Evolutionary conservation across 1,284 basidiomycete genomes (phyloP).

Genomic region (Puccinia polysora): DNA sequence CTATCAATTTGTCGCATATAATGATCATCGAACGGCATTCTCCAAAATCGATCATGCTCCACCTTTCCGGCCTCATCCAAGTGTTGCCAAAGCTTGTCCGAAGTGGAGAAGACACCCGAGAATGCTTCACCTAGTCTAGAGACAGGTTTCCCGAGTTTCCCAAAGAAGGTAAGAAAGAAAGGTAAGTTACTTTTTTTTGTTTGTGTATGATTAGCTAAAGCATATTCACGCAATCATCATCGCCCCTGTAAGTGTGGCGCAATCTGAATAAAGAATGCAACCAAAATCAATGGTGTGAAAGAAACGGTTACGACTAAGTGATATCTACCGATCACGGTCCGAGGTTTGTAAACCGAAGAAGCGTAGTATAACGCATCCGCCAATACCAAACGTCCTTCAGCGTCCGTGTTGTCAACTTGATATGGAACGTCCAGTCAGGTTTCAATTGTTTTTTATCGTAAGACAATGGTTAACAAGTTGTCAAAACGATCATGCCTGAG

Average conservation of each 20-base stretch:
- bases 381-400: slow-evolving; percentile 72
- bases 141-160: neutral
- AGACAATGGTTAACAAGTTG: too few relatives aligned
- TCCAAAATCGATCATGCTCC: slow-evolving; percentile 62
- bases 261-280: slow-evolving; percentile 18
- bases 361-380: slow-evolving; percentile 78
- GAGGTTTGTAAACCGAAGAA: slow-evolving; percentile 70
- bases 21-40: slow-evolving; percentile 64
- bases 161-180: neutral
- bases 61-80: slow-evolving; percentile 66
- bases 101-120: slow-evolving; percentile 63
- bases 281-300: neutral
- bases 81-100: slow-evolving; percentile 60
- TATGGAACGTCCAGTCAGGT: too few relatives aligned
- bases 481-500: slow-evolving; percentile 69
- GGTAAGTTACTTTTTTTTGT: neutral
- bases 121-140: slow-evolving; percentile 68
- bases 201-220: neutral
- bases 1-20: slow-evolving; percentile 68
- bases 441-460: too few relatives aligned
- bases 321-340: slow-evolving; percentile 68
- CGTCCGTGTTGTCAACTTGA: slow-evolving; percentile 57
- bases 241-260: slow-evolving; percentile 71
- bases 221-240: slow-evolving; percentile 45
- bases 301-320: neutral